Base-by-base conservation (phyloP, 345 rosid species). In the Zanthoxylum bungeanum region DNA sequence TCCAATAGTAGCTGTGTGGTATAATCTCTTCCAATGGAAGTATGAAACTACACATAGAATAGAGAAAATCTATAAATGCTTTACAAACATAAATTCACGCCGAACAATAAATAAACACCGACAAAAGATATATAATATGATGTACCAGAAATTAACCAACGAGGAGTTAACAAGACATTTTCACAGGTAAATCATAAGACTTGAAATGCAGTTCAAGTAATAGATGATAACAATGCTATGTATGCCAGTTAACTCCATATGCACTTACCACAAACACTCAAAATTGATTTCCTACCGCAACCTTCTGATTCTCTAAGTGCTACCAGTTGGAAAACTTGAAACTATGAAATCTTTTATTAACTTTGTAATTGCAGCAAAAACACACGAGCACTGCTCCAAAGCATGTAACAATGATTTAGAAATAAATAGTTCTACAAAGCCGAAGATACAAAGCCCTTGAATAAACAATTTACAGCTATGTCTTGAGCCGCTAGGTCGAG, bases 241-340 rank as follows among this genome's bases (percentile, higher is more conserved):
- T 39, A 69, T 70, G 42, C 60, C 66, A 68, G 25, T 65, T 74
- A 68, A 73, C 70, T 40, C 67, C 74, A 73, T 60, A 77, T 25
- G 72, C 68, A 79, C 94, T 84, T 83, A 86, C 92, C 89, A 62
- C 71, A 9, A 71, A 64, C 78, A 70, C 69, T 77, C 78, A 77
- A 70, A 50, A 79, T 64, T 74, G 68, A 60, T 65, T 71, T 76
- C 76, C 77, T 78, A 77, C 68, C 55, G 86, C 76, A 83, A 77
- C 70, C 85, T 82, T 82, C 84, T 74, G 88, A 74, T 70, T 64
- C 74, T 73, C 87, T 87, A 82, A 64, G 74, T 70, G 79, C 68
- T 82, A 81, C 79, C 83, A 82, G 76, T 71, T 44, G 49, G 49
- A 44, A 44, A 44, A 44, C 49, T 44, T 76, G 75, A 79, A 76